Conservation (phyloP, 148 eudicot genomes). For the Silene uniflora region DNA sequence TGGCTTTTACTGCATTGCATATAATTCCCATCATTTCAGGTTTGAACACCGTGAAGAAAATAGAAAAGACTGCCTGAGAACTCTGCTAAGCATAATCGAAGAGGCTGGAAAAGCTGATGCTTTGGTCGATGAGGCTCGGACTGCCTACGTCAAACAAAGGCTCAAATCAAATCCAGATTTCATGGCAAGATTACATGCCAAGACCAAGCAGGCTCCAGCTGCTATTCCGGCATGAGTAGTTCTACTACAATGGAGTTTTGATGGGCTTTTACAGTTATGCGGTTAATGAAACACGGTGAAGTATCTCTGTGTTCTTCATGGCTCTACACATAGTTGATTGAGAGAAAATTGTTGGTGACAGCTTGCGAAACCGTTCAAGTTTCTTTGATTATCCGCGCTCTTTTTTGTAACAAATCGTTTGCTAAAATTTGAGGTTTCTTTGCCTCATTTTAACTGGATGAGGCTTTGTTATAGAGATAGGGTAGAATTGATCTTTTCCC, state of each 20-base stretch:
- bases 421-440: neutral
- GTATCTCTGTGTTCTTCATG: neutral
- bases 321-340: constrained; percentile 1
- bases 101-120: constrained; percentile 84
- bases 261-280: neutral
- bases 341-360: neutral
- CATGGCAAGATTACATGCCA: constrained; percentile 73
- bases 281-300: neutral
- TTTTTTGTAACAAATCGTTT: neutral
- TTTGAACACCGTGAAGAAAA: constrained; percentile 97
- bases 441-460: neutral
- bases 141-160: constrained; percentile 62
- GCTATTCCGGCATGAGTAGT: constrained; percentile 34
- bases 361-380: neutral
- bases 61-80: constrained; percentile 92
- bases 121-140: constrained; percentile 60
- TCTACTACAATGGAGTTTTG: constrained; percentile 2
- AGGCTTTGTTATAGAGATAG: constrained; percentile 7
- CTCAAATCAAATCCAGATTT: constrained; percentile 75
- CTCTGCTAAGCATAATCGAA: constrained; percentile 63
- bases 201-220: constrained; percentile 36
- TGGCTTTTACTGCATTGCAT: too few species aligned
- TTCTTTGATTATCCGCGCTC: neutral
- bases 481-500: neutral
- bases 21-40: constrained; percentile 35